Evolutionary conservation across 352 stramenopile genomes (phyloP), one percentile per base, ranked within the genome.

Genomic region (Phytophthora pseudosyringae): DNA sequence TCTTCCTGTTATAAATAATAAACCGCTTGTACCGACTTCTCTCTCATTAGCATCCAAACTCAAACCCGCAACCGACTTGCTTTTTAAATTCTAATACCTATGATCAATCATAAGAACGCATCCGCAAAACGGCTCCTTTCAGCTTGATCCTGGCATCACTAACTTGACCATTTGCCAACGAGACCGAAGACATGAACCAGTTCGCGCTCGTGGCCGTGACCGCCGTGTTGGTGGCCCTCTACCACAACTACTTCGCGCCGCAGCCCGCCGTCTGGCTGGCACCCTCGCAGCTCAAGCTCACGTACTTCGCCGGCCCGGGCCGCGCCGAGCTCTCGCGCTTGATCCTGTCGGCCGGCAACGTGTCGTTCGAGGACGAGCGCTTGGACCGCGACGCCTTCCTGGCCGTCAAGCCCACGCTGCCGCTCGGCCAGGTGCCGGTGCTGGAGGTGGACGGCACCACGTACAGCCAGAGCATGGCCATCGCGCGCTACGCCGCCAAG

Each of bases 311-410:
- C 21, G 55, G 72, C 33, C 16, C 69, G 0, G 85, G 75, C 2
- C 80, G 80, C 31, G 86, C 61, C 0, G 88, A 95, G 72, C 60
- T 89, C 25, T 73, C 80, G 9, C 85, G 88, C 16, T 69, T 95
- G 13, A 66, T 80, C 15, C 53, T 93, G 43, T 56, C 64, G 16
- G 69, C 72, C n/a, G 83, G 83, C n/a, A 78, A 73, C 39, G 59
- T 95, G 16, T 36, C 63, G 1, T 94, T 93, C 48, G 71, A 80
- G 21, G 85, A 96, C 67, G 51, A 82, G 35, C 79, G 82, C n/a
- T 57, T 94, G 41, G 31, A 54, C 13, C 62, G 68, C 41, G 60
- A 63, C 5, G 63, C 81, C 11, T 91, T 91, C 47, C 21, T 44
- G 8, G 71, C 51, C 28, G 50, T 90, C 26, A 95, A 94, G 60